Evolutionary conservation across 2,329 filamentous ascomycete species (phyloP).

Genomic region (Fusarium piperis): DNA sequence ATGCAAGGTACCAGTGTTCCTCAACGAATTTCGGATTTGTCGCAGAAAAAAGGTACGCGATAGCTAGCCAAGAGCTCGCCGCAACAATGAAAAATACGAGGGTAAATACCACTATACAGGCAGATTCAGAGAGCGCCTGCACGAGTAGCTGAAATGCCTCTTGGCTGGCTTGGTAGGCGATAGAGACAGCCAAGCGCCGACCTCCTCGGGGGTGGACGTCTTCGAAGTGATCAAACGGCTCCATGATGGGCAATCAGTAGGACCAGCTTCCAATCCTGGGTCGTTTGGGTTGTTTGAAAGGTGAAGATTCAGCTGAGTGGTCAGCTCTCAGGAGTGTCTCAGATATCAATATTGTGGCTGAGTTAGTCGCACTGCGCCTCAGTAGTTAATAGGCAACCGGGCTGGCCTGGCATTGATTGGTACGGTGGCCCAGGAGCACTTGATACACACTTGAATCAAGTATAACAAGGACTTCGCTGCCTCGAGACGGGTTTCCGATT

Average conservation of each 20-base stretch:
- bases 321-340: not conserved
- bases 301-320: not conserved
- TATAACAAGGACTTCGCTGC: not conserved
- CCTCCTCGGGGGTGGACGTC: not conserved
- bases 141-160: not conserved
- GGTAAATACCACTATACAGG: not conserved
- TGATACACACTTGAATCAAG: not conserved
- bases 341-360: not conserved
- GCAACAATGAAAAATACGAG: not conserved
- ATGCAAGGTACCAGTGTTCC: not conserved
- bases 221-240: not conserved
- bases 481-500: fast-evolving
- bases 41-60: not conserved
- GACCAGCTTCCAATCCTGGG: too few species aligned
- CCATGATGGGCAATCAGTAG: not conserved
- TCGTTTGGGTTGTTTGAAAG: not conserved
- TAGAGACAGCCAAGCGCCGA: not conserved
- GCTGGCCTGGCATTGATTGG: not conserved
- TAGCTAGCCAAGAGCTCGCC: not conserved
- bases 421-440: not conserved
- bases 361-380: not conserved
- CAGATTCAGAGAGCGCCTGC: not conserved
- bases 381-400: not conserved
- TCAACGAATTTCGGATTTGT: not conserved
- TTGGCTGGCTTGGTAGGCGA: not conserved